Percentiles rank a stretch among this genome's conserved stretches.
phyloP scores from a whole-genome alignment of 192 early-diverging fungal genomes.

The Linnemannia elongata region DNA sequence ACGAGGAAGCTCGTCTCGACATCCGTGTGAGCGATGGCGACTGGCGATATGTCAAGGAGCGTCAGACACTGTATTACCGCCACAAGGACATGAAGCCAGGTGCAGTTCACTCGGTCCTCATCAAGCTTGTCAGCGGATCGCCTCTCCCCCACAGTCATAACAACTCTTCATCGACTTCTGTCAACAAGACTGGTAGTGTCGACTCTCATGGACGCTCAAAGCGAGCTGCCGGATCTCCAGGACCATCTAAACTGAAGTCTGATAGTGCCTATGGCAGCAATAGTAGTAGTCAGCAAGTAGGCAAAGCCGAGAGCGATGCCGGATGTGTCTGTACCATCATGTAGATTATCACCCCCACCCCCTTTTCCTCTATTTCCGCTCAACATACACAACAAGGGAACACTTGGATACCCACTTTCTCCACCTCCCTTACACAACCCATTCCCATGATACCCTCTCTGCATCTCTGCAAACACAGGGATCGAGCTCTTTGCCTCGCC shows the following conservation, averaged over 20 bases:
- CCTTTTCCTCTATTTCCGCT: not conserved
- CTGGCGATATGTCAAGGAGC: constrained; percentile 75
- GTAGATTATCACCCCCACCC: constrained; percentile 12
- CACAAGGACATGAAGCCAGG: constrained; percentile 50
- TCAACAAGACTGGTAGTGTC: not conserved
- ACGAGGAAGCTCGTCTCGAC: constrained; percentile 59
- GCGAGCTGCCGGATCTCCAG: constrained; percentile 2
- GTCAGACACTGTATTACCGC: constrained; percentile 77
- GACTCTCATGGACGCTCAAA: constrained; percentile 12
- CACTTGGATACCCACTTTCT: not conserved
- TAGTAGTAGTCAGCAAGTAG: not conserved
- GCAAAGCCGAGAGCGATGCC: constrained; percentile 32
- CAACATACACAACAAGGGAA: not conserved
- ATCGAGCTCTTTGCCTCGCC: constrained; percentile 1
- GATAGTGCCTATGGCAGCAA: constrained; percentile 22
- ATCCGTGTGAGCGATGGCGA: constrained; percentile 77
- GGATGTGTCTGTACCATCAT: constrained; percentile 47
- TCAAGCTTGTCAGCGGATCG: constrained; percentile 20
- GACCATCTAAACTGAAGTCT: constrained; percentile 29
- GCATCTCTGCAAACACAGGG: constrained; percentile 3
- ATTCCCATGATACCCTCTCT: constrained; percentile 7
- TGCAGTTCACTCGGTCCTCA: constrained; percentile 43
- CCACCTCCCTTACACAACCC: not conserved
- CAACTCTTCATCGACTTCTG: constrained; percentile 10
- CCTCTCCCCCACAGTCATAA: not conserved